Percentiles rank a stretch among this genome's conserved stretches.
These are phyloP conservation scores for Psilocybe azurescens DNA, from an alignment of 768 basidiomycete genomes.

Conservation along the genomic window DNA sequence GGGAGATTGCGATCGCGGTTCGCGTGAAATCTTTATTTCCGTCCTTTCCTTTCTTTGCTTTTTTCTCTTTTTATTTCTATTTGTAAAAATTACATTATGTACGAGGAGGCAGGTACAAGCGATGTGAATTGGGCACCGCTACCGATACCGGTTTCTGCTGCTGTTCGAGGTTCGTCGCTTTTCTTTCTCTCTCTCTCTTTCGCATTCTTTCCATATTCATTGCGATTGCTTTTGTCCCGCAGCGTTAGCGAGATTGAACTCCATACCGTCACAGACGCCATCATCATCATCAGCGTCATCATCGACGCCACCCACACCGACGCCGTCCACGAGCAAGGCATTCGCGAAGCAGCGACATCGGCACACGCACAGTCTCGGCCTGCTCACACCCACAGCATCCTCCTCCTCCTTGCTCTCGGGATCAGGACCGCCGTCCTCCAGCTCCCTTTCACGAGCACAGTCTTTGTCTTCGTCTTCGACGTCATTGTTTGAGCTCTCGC, in stretches of 20 bases:
- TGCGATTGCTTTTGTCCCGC: background rate
- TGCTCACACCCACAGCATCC: slow-evolving; percentile 7
- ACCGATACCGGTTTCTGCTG: slow-evolving; percentile 1
- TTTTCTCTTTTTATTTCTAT: background rate
- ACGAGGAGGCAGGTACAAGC: background rate
- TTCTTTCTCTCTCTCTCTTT: background rate
- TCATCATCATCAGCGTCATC: background rate
- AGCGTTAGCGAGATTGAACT: slow-evolving; percentile 3
- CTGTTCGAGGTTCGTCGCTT: slow-evolving; percentile 5
- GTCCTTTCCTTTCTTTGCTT: background rate
- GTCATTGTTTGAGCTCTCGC: slow-evolving; percentile 1
- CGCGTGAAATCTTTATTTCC: too few relatives aligned
- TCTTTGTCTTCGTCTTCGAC: slow-evolving; percentile 1
- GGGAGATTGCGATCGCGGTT: background rate
- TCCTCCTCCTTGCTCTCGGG: background rate
- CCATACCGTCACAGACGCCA: background rate
- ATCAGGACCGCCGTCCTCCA: background rate
- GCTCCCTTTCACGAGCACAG: background rate
- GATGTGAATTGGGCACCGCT: background rate
- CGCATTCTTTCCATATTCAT: background rate
- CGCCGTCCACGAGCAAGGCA: background rate
- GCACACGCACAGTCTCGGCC: slow-evolving; percentile 9
- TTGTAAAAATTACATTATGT: background rate
- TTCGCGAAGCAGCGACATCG: slow-evolving; percentile 1
- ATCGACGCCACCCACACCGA: background rate